Conservation (phyloP, 2,329 filamentous ascomycete genomes). For the Penicillium olsonii region DNA sequence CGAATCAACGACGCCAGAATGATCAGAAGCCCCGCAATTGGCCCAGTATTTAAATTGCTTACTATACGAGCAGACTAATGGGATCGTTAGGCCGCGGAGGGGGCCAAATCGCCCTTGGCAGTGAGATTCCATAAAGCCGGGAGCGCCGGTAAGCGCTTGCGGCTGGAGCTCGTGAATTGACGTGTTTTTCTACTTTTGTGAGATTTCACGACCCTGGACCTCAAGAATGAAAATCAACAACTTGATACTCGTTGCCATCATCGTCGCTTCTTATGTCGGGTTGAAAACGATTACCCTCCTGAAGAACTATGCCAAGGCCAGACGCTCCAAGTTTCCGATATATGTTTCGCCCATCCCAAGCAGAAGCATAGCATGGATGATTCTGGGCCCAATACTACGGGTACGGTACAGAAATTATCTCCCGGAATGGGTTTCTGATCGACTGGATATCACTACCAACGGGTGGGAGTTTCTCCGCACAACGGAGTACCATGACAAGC, state of each 20-base stretch:
- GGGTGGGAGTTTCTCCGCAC: constrained; percentile 39
- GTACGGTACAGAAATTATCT: constrained; percentile 26
- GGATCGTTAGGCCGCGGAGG: neutral
- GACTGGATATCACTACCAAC: constrained; percentile 27
- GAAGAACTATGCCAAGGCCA: constrained; percentile 11
- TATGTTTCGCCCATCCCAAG: constrained; percentile 23
- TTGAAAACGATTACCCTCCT: neutral
- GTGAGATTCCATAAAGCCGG: neutral
- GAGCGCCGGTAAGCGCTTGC: neutral
- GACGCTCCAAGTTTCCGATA: constrained; percentile 28
- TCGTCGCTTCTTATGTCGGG: neutral
- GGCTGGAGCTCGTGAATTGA: no score
- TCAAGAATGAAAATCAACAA: neutral
- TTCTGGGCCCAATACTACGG: constrained; percentile 24
- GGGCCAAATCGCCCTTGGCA: neutral
- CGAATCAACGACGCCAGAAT: neutral
- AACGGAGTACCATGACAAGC: constrained; percentile 24
- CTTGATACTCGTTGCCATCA: neutral
- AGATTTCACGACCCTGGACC: no score
- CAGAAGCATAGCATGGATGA: constrained; percentile 30
- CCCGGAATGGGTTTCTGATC: constrained; percentile 25
- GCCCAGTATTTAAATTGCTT: neutral
- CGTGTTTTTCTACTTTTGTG: no score
- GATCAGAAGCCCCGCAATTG: neutral
- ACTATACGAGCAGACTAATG: neutral